Evolutionary conservation across 2,329 filamentous ascomycete genomes (phyloP), one percentile per base, ranked within the genome.

Genomic region (Rhytidhysteron rufulum): DNA sequence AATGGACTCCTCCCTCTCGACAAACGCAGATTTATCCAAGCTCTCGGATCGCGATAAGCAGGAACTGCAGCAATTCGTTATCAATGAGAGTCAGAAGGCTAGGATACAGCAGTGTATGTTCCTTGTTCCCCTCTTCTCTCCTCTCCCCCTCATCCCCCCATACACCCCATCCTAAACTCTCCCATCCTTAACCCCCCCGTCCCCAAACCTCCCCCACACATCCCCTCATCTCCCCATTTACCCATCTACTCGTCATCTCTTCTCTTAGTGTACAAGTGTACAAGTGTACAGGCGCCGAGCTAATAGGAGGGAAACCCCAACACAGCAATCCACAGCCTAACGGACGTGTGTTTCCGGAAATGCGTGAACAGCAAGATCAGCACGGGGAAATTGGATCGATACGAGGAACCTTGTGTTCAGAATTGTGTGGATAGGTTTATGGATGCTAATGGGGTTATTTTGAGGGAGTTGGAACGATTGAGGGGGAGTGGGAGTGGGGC

Each of bases 401-500:
- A 69, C 46, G 93, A 98, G 72, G 84, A 93, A 71, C 70, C 74
- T 7, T 98, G 93, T 67, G 78, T 95, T 64, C 75, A 83, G 65
- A 96, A 95, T 73, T 98, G 93, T 61, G 89, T 97, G 41, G 87
- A 95, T 58, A 78, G 93, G 41, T 97, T 94, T 70, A 77, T 97
- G 71, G 93, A 98, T 67, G 79, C 89, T 48, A 93, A 91, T 69
- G 70, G 86, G 50, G 73, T 88, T 39, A 86, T 95, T n/a, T 73
- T 96, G 67, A 85, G 83, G 74, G 86, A 96, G 63, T 71, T 97
- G 58, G 83, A 93, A 64, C 78, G 67, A 46, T 68, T 86, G 53
- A 56, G 59, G 51, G 42, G 48, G 37, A 58, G 45, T n/a, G n/a
- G 17, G 13, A 24, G 13, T 37, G 19, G n/a, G 25, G 5, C 6